Percentiles rank a stretch among this genome's conserved stretches.
These are phyloP conservation scores for Cymbidium sinense DNA, from an alignment of 106 monocot species.

Conservation along the genomic window DNA sequence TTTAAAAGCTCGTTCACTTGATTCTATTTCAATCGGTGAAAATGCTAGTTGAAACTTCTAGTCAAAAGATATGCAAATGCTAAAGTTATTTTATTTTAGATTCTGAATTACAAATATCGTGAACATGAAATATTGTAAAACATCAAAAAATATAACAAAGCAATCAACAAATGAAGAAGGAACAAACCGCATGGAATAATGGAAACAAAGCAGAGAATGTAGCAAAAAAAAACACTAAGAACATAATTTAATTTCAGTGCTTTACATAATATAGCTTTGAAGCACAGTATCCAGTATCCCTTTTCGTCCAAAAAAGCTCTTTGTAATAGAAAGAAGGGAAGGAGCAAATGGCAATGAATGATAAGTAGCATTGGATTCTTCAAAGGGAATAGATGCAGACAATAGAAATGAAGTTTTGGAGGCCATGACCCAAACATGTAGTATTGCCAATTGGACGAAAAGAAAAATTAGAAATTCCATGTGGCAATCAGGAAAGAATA, in stretches of 20 bases:
- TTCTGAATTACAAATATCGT: background rate
- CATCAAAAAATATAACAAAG: background rate
- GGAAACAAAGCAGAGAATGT: background rate
- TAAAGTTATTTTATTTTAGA: background rate
- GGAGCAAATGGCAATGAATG: background rate
- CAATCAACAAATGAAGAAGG: background rate
- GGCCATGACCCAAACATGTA: background rate
- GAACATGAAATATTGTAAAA: background rate
- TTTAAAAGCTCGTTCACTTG: too few species aligned
- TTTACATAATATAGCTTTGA: background rate
- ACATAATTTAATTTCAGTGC: background rate
- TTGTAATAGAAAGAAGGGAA: background rate
- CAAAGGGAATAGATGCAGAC: background rate
- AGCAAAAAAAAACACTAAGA: background rate
- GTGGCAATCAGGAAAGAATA: background rate
- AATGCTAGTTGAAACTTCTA: background rate
- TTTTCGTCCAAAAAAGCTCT: background rate
- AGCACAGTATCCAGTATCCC: background rate
- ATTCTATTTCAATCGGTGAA: too few species aligned
- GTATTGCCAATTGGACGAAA: background rate
- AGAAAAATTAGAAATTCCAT: background rate
- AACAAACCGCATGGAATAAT: background rate
- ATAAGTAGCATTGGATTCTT: background rate
- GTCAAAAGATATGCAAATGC: background rate
- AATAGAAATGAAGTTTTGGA: background rate